phyloP scores from a whole-genome alignment of 768 basidiomycete genomes.

The Epithele typhae region DNA sequence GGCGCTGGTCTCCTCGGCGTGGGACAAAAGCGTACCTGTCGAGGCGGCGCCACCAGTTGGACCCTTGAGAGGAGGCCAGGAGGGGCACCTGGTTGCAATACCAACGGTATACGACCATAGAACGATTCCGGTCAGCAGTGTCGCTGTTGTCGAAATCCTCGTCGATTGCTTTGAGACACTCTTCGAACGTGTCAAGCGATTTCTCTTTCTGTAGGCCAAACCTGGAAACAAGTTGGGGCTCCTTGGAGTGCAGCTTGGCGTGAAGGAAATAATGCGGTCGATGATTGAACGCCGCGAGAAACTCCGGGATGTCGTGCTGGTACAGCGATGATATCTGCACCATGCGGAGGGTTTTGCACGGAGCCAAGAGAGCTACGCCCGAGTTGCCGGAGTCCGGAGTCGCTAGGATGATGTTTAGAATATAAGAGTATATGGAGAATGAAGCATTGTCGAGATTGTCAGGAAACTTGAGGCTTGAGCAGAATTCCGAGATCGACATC shows the following conservation, averaged over 20 bases:
- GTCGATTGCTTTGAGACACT: constrained; percentile 32
- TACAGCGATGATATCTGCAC: constrained; percentile 6
- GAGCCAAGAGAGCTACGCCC: too few species aligned
- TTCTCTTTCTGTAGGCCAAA: constrained; percentile 32
- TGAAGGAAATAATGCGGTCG: constrained; percentile 29
- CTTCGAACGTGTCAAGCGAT: constrained; percentile 31
- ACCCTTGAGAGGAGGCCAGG: constrained; percentile 9
- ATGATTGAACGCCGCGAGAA: constrained; percentile 1
- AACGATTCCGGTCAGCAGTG: constrained; percentile 17
- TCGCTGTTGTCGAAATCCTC: constrained; percentile 16
- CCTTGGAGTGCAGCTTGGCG: constrained; percentile 24
- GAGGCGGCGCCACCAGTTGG: constrained; percentile 27
- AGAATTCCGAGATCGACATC: too few species aligned
- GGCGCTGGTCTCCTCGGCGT: constrained; percentile 19
- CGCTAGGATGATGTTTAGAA: too few species aligned
- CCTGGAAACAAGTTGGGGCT: constrained; percentile 20
- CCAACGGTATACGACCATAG: constrained; percentile 28
- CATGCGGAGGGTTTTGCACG: background rate
- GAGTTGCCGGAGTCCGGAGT: too few species aligned
- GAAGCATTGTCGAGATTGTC: too few species aligned
- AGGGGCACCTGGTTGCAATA: constrained; percentile 34
- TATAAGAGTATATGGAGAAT: too few species aligned
- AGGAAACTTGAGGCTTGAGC: too few species aligned
- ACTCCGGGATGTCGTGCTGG: background rate
- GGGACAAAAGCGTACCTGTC: constrained; percentile 40